A percentile compares a stretch with the other conserved stretches of the same genome.
These are phyloP conservation scores for Anthostomella pinea DNA, from an alignment of 2,329 filamentous ascomycete genomes.

Conservation along the genomic window DNA sequence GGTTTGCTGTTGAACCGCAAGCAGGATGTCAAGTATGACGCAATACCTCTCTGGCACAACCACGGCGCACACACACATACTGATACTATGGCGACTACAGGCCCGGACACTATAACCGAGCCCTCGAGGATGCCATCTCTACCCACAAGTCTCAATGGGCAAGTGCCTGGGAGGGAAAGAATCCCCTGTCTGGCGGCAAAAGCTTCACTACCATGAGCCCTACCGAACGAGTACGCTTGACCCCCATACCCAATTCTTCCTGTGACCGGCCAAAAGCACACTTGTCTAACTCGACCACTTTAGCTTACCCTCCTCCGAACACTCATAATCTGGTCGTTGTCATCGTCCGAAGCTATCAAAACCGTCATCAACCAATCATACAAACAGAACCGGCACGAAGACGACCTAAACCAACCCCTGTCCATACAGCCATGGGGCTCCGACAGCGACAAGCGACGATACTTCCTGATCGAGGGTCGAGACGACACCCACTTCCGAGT, in stretches of 20 bases:
- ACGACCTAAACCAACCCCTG: conserved; percentile 77
- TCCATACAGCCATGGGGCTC: conserved; percentile 89
- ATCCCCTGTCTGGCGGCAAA: conserved; percentile 74
- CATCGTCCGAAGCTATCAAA: conserved; percentile 81
- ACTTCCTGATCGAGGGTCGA: conserved; percentile 89
- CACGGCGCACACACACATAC: conserved; percentile 6
- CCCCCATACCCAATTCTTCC: neutral
- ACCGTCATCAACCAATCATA: conserved; percentile 81
- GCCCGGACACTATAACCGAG: conserved; percentile 86
- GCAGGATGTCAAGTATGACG: conserved; percentile 92
- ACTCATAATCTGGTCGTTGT: conserved; percentile 83
- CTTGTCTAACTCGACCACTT: neutral
- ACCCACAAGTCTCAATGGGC: conserved; percentile 89
- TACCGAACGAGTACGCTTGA: conserved; percentile 67
- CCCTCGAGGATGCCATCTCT: conserved; percentile 87
- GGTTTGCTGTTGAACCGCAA: conserved; percentile 91
- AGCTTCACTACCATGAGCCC: conserved; percentile 82
- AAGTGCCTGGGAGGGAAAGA: conserved; percentile 75
- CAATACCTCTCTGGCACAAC: conserved; percentile 14
- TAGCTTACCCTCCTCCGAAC: conserved; percentile 82
- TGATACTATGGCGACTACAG: conserved; percentile 45
- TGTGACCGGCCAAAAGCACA: conserved; percentile 14
- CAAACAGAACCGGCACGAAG: conserved; percentile 80
- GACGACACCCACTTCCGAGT: conserved; percentile 93
- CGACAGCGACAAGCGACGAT: conserved; percentile 86